Evolutionary conservation across 2,329 filamentous ascomycete genomes (phyloP).

Genomic region (Sporothrix pallida): DNA sequence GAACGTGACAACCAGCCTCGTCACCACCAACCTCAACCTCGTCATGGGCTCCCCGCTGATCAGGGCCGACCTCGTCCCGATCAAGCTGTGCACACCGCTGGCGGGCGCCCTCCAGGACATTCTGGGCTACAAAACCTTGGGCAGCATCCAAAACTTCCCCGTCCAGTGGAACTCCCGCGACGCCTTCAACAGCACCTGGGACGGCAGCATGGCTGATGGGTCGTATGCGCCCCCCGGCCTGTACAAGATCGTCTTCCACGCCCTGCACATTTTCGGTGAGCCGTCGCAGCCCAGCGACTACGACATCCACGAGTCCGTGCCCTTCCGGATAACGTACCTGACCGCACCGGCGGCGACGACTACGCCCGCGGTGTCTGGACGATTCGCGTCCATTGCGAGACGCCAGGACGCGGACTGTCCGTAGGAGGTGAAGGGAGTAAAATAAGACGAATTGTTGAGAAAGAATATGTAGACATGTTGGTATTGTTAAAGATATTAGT

Average conservation of each 20-base stretch:
- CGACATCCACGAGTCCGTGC: conserved; percentile 50
- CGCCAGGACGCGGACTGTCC: not conserved
- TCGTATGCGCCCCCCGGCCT: conserved; percentile 55
- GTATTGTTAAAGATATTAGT: not conserved
- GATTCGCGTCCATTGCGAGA: not conserved
- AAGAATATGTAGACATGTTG: not conserved
- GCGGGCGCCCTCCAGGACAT: conserved; percentile 37
- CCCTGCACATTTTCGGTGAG: conserved; percentile 60
- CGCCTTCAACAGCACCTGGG: conserved; percentile 46
- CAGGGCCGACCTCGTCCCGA: conserved; percentile 53
- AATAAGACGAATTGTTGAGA: not conserved
- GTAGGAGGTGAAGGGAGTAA: not conserved
- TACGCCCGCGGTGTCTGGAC: not conserved
- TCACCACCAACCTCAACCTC: conserved; percentile 50
- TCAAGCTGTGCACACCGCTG: conserved; percentile 42
- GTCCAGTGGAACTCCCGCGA: conserved; percentile 46
- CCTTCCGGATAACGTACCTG: conserved; percentile 55
- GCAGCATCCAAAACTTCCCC: conserved; percentile 53
- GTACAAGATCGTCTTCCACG: conserved; percentile 57
- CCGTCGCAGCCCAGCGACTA: conserved; percentile 52
- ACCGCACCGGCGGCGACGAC: not conserved
- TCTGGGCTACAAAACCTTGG: conserved; percentile 51
- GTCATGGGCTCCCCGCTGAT: conserved; percentile 55
- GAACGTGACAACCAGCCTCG: conserved; percentile 44
- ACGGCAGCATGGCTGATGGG: conserved; percentile 55